Base-by-base conservation (phyloP, 768 basidiomycete species). In the Pholiota molesta region DNA sequence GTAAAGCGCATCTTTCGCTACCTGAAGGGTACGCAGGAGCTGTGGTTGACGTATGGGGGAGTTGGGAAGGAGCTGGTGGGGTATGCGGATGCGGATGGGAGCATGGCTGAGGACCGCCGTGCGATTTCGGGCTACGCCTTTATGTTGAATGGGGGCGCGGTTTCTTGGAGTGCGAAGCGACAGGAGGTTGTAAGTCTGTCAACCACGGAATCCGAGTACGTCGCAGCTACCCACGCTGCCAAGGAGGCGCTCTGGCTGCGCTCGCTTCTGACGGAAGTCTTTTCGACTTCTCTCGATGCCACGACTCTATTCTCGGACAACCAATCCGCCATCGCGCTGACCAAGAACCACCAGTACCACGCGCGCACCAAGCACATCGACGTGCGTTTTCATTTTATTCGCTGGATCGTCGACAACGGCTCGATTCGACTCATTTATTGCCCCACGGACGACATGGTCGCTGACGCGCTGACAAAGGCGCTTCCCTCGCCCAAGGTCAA, bases 91-190 rank as follows among this genome's bases (percentile, higher is more conserved):
- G 53, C 63, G 0, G 63, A 64, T 31, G 55, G 60, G 3, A 55
- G 56, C 9, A 53, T 51, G 23, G 56, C 62, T 5, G 56, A 59
- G 3, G 40, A 62, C 33, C 21, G 60, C 5, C 56, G 29, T 5
- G 52, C 64, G 0, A 62, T 59, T 23, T 51, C 61, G 0, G 64
- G 64, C 2, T 65, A 69, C 52, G 61, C 63, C 2, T 75, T 69
- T 51, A 42, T 66, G 8, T n/a, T 73, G 26, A 67, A 65, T 55
- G 66, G 70, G 0, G 71, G 59, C 58, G 8, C 67, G 2, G 60
- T 79, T n/a, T 61, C 64, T 0, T 78, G 78, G 78, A 44, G 45
- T 1, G 72, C 71, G 14, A 69, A 71, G 57, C 62, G 68, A n/a
- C 79, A 79, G 66, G 33, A 68, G 1, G 63, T 72, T 17, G 72